Conservation (phyloP, 495 filamentous ascomycete species). For the Penicillium nucicola region DNA sequence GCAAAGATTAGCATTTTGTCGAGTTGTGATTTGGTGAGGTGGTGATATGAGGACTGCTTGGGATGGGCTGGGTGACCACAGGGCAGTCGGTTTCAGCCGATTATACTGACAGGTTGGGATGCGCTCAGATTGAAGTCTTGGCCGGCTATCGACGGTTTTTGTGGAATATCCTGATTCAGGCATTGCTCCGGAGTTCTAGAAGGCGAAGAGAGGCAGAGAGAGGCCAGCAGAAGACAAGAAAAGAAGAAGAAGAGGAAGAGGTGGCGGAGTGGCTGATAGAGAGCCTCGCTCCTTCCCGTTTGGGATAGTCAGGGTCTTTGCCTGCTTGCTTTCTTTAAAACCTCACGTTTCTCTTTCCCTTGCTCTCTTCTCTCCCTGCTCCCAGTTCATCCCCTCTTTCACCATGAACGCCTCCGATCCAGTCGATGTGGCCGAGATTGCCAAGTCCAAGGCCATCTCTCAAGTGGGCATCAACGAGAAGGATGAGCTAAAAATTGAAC, state of each 20-base stretch:
- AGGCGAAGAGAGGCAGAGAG: not conserved
- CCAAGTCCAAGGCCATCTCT: constrained; percentile 20
- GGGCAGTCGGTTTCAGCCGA: not conserved
- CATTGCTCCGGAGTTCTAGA: constrained; percentile 8
- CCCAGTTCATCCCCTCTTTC: not conserved
- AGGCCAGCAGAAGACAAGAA: no score
- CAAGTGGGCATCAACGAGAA: constrained; percentile 19
- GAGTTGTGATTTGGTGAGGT: not conserved
- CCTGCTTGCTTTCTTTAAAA: not conserved
- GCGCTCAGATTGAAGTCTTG: constrained; percentile 1
- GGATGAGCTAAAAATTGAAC: constrained; percentile 13
- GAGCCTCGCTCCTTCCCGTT: not conserved
- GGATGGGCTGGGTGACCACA: no score
- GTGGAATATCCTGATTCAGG: constrained; percentile 6
- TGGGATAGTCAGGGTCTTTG: not conserved
- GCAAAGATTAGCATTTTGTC: constrained; percentile 7
- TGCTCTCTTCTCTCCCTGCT: not conserved
- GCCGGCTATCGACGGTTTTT: constrained; percentile 17
- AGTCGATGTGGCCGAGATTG: constrained; percentile 25
- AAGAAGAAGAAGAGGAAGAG: not conserved
- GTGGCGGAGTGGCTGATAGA: not conserved
- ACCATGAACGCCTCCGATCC: constrained; percentile 34
- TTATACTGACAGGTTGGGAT: not conserved
- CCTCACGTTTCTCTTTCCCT: not conserved
- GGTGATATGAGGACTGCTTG: not conserved